phyloP scores from a whole-genome alignment of 139 green algal genomes.

The Asterochloris erici region DNA sequence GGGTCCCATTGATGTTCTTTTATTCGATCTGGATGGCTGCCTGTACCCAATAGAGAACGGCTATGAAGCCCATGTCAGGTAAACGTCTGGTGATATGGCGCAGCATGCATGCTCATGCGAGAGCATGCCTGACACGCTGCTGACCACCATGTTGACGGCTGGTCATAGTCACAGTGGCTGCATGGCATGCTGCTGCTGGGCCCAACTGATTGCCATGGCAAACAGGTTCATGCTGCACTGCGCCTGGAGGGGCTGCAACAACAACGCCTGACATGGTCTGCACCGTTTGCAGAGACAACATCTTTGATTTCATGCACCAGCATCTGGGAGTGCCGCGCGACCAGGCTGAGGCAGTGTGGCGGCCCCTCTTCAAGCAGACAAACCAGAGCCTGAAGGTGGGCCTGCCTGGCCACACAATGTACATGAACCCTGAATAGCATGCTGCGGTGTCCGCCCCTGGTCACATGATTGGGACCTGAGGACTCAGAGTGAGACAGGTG shows the following conservation, averaged over 20 bases:
- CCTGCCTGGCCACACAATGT: background rate
- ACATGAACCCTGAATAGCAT: background rate
- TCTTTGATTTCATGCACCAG: slow-evolving; percentile 24
- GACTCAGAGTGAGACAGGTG: too few relatives aligned
- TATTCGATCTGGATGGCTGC: slow-evolving; percentile 23
- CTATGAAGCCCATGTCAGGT: slow-evolving; percentile 26
- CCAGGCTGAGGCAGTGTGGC: slow-evolving; percentile 15
- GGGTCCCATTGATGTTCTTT: background rate
- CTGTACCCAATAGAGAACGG: slow-evolving; percentile 25
- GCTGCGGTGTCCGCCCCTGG: background rate
- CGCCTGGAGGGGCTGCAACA: background rate
- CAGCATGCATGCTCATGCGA: background rate
- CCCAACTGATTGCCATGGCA: too few relatives aligned
- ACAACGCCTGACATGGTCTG: background rate
- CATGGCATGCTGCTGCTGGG: too few relatives aligned
- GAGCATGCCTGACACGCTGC: background rate
- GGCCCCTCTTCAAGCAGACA: slow-evolving; percentile 12
- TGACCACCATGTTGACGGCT: too few relatives aligned
- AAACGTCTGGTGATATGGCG: background rate
- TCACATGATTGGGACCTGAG: too few relatives aligned
- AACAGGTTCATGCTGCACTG: too few relatives aligned
- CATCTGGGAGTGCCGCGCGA: slow-evolving; percentile 14
- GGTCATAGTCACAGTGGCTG: too few relatives aligned
- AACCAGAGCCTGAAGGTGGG: slow-evolving; percentile 25
- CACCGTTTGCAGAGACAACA: slow-evolving; percentile 9